Conservation (phyloP, 805 yeast species). For the Kuraishia floccosa region DNA sequence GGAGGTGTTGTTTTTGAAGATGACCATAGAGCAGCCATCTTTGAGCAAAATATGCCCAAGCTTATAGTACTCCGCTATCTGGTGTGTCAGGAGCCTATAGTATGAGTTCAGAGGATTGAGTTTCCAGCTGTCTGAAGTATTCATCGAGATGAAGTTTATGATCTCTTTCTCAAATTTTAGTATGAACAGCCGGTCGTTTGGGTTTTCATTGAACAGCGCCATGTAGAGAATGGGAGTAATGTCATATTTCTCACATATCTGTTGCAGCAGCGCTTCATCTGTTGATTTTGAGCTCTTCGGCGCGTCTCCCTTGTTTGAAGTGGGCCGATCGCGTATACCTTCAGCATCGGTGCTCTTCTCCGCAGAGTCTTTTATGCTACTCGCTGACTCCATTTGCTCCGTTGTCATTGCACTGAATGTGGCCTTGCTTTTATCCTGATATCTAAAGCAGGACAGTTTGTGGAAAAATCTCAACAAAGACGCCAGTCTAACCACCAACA, state of each 20-base stretch:
- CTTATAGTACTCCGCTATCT: conserved; percentile 54
- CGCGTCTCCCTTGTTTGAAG: too few relatives aligned
- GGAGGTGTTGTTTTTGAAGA: conserved; percentile 23
- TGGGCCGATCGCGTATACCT: too few relatives aligned
- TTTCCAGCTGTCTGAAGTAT: conserved; percentile 27
- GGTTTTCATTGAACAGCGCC: conserved; percentile 25
- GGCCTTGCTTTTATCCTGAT: too few relatives aligned
- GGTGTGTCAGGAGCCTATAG: conserved; percentile 56
- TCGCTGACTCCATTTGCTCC: too few relatives aligned
- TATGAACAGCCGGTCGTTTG: conserved; percentile 38
- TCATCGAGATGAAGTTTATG: conserved; percentile 27
- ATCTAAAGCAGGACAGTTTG: too few relatives aligned
- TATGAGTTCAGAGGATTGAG: conserved; percentile 55
- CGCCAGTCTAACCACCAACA: too few relatives aligned
- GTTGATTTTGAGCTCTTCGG: conserved; percentile 1
- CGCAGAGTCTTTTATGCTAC: too few relatives aligned
- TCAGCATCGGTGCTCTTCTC: too few relatives aligned
- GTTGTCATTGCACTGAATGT: too few relatives aligned
- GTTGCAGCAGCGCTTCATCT: conserved; percentile 7
- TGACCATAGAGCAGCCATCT: conserved; percentile 36
- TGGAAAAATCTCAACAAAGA: too few relatives aligned
- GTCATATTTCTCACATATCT: conserved; percentile 9
- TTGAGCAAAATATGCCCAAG: conserved; percentile 45
- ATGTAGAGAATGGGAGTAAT: conserved; percentile 8
- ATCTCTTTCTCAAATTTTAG: conserved; percentile 36